phyloP scores from a whole-genome alignment of 805 yeast species.

The Sugiyamaella chiloensis region DNA sequence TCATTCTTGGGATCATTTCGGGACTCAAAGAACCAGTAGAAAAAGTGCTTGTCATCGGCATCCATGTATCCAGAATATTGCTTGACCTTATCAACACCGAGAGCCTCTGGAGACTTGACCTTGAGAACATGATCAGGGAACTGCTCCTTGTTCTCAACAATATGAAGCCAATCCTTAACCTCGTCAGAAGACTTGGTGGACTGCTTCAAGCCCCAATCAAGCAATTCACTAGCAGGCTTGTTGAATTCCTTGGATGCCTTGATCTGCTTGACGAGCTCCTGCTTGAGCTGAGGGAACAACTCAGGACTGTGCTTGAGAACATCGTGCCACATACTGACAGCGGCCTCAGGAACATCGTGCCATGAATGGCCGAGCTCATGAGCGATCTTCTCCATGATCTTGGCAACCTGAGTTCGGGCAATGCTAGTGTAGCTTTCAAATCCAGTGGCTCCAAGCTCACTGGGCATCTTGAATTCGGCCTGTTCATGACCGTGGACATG shows the following conservation, averaged over 20 bases:
- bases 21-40: conserved; percentile 88
- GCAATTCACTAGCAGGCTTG: conserved; percentile 5
- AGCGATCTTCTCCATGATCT: conserved; percentile 29
- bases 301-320: conserved; percentile 29
- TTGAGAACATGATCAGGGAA: conserved; percentile 52
- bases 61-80: conserved; percentile 78
- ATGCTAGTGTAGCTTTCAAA: conserved; percentile 3
- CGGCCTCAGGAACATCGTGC: conserved; percentile 29
- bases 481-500: conserved; percentile 3
- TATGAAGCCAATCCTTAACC: conserved; percentile 23
- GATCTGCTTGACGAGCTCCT: conserved; percentile 22
- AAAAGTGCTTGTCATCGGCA: conserved; percentile 81
- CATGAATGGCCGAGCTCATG: conserved; percentile 20
- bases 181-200: conserved; percentile 1
- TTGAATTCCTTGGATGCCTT: conserved; percentile 8
- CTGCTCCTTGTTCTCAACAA: conserved; percentile 52
- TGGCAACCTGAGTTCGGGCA: conserved; percentile 7
- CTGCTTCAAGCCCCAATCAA: conserved; percentile 11
- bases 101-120: conserved; percentile 57
- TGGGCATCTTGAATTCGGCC: conserved; percentile 13
- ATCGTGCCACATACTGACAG: conserved; percentile 31
- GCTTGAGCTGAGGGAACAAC: conserved; percentile 26
- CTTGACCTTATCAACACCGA: conserved; percentile 78
- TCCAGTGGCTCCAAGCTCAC: conserved; percentile 11
- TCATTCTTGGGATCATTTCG: conserved; percentile 79